phyloP scores from a whole-genome alignment of 768 basidiomycete species.

The Suillus tomentosus region DNA sequence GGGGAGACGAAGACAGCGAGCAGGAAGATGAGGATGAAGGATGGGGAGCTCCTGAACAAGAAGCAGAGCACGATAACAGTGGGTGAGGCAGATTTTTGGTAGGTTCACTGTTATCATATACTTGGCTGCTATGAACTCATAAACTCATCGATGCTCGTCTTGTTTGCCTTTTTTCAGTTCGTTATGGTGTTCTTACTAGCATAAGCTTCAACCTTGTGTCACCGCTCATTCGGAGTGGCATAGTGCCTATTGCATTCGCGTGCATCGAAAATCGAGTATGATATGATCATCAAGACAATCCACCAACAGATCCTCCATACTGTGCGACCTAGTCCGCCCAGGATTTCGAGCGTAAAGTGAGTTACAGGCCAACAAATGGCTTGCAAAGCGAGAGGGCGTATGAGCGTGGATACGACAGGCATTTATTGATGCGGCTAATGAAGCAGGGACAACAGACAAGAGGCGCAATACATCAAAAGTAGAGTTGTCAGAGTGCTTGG shows the following conservation, averaged over 20 bases:
- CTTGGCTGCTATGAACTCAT: not conserved
- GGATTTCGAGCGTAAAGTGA: too few species aligned
- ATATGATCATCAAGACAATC: too few species aligned
- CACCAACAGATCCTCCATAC: too few species aligned
- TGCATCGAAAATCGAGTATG: not conserved
- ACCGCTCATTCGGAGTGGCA: not conserved
- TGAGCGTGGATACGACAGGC: too few species aligned
- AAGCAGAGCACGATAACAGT: conserved; percentile 27
- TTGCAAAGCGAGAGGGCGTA: too few species aligned
- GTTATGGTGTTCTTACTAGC: not conserved
- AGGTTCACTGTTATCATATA: not conserved
- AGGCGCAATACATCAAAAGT: too few species aligned
- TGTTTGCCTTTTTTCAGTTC: not conserved
- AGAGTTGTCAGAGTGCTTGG: too few species aligned
- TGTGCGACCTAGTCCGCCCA: too few species aligned
- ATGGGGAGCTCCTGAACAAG: conserved; percentile 23
- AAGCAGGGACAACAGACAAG: too few species aligned
- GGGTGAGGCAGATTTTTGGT: conserved; percentile 24
- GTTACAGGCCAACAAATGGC: too few species aligned
- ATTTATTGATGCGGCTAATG: too few species aligned
- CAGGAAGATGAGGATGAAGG: conserved; percentile 38
- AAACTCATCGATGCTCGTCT: not conserved
- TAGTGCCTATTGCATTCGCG: not conserved
- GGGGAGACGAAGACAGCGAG: conserved; percentile 34
- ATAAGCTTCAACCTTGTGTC: not conserved